Percentiles rank a stretch among this genome's conserved stretches.
Conservation (phyloP, 2,329 filamentous ascomycete genomes). For the Trichophyton simii region DNA sequence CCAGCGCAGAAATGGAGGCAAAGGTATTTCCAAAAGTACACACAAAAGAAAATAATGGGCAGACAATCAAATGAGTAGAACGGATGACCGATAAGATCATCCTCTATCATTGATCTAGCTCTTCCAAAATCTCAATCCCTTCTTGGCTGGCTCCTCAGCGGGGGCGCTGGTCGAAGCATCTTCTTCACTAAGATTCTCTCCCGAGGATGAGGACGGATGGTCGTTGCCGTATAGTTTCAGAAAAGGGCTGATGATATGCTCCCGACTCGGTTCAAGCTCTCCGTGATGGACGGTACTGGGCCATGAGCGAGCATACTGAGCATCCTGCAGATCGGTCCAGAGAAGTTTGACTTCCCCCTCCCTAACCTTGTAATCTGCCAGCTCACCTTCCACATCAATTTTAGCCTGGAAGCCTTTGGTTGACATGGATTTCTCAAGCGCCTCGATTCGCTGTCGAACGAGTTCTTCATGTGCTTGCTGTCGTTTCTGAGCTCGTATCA, state of each 20-base stretch:
- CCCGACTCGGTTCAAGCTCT: constrained; percentile 25
- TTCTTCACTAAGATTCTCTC: neutral
- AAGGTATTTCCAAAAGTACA: neutral
- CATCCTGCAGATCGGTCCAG: constrained; percentile 36
- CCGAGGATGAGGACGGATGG: neutral
- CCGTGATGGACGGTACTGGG: constrained; percentile 33
- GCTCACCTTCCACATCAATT: constrained; percentile 17
- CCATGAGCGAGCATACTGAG: constrained; percentile 31
- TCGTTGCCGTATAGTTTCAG: constrained; percentile 14
- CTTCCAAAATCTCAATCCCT: constrained; percentile 2
- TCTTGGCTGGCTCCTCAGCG: neutral
- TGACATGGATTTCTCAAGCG: constrained; percentile 15
- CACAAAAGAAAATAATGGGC: neutral
- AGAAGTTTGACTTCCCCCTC: constrained; percentile 31
- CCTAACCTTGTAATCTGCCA: constrained; percentile 18
- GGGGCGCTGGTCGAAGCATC: neutral
- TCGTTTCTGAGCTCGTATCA: constrained; percentile 19
- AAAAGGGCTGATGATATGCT: constrained; percentile 24
- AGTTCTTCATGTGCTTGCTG: constrained; percentile 17
- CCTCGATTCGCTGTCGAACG: constrained; percentile 18
- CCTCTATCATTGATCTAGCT: neutral
- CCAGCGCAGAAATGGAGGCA: neutral
- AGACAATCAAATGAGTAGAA: neutral
- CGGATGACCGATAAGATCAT: neutral
- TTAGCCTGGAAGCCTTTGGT: constrained; percentile 17